Evolutionary conservation across 257 asterid species (phyloP).

Genomic region (Gardenia jasminoides): DNA sequence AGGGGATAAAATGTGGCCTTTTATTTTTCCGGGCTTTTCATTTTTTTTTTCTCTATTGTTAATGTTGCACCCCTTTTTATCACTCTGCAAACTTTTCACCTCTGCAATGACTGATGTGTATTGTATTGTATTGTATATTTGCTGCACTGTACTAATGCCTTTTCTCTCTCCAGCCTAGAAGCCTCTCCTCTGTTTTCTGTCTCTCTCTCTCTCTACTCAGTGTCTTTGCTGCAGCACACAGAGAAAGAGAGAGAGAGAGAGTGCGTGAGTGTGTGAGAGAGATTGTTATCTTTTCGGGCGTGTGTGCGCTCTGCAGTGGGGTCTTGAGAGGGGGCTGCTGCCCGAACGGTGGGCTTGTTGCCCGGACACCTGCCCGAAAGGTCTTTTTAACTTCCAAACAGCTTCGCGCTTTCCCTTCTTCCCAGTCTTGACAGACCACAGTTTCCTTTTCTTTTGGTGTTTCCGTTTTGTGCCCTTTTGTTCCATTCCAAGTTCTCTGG

Average conservation of each 20-base stretch:
- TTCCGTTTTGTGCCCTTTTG: background rate
- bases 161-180: slow-evolving; percentile 31
- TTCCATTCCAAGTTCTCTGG: background rate
- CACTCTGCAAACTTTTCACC: slow-evolving; percentile 47
- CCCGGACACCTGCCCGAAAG: slow-evolving; percentile 55
- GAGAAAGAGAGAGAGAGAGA: slow-evolving; percentile 38
- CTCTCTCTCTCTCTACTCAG: slow-evolving; percentile 36
- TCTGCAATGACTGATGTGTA: slow-evolving; percentile 25
- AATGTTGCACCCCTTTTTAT: slow-evolving; percentile 32
- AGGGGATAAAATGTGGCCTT: slow-evolving; percentile 1
- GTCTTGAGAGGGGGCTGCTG: slow-evolving; percentile 36
- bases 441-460: background rate
- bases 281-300: slow-evolving; percentile 55
- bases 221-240: slow-evolving; percentile 17
- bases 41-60: slow-evolving; percentile 17
- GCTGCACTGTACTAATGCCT: slow-evolving; percentile 19
- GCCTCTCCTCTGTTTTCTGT: slow-evolving; percentile 6
- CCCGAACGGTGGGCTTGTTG: slow-evolving; percentile 58
- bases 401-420: slow-evolving; percentile 55
- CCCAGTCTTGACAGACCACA: slow-evolving; percentile 31
- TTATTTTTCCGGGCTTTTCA: slow-evolving; percentile 18
- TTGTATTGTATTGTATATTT: slow-evolving; percentile 14
- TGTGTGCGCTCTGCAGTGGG: slow-evolving; percentile 36
- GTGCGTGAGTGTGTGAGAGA: slow-evolving; percentile 16
- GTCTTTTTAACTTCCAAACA: slow-evolving; percentile 43